Evolutionary conservation across 768 basidiomycete species (phyloP).

Genomic region (Rhizopogon vulgaris): DNA sequence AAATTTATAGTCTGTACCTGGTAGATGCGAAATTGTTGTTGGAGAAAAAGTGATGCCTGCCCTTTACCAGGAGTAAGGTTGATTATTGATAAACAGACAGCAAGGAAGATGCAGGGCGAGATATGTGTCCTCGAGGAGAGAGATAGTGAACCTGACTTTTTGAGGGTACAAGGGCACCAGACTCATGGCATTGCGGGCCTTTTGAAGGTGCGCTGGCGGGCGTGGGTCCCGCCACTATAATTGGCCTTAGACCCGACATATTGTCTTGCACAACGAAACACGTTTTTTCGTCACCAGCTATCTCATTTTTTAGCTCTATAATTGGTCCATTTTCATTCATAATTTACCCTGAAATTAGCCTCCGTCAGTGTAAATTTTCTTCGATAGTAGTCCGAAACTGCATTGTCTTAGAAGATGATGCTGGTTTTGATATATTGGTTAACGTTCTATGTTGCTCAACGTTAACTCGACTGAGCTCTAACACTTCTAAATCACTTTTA

Average conservation of each 20-base stretch:
- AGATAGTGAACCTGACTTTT: constrained; percentile 21
- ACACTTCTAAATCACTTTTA: background rate
- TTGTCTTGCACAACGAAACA: constrained; percentile 66
- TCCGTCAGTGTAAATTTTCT: background rate
- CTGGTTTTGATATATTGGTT: constrained; percentile 3
- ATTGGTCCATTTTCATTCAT: constrained; percentile 11
- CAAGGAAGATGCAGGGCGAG: constrained; percentile 8
- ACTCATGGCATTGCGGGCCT: constrained; percentile 25
- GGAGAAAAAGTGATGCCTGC: constrained; percentile 15
- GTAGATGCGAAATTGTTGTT: constrained; percentile 5
- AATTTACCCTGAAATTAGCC: constrained; percentile 10
- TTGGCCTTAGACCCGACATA: constrained; percentile 50
- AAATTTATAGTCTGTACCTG: constrained; percentile 23
- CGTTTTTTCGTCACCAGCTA: constrained; percentile 65
- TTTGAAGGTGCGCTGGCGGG: constrained; percentile 36
- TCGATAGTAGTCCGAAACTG: background rate
- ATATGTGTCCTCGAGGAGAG: constrained; percentile 17
- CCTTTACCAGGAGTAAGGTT: constrained; percentile 26
- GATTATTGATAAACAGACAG: constrained; percentile 7
- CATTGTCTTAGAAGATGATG: background rate
- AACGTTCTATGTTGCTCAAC: constrained; percentile 6
- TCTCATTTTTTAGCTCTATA: constrained; percentile 24
- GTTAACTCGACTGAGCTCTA: background rate
- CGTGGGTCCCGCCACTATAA: constrained; percentile 40
- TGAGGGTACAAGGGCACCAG: constrained; percentile 22